phyloP scores from a whole-genome alignment of 192 early-diverging fungal species.

The Backusella macrospora region DNA sequence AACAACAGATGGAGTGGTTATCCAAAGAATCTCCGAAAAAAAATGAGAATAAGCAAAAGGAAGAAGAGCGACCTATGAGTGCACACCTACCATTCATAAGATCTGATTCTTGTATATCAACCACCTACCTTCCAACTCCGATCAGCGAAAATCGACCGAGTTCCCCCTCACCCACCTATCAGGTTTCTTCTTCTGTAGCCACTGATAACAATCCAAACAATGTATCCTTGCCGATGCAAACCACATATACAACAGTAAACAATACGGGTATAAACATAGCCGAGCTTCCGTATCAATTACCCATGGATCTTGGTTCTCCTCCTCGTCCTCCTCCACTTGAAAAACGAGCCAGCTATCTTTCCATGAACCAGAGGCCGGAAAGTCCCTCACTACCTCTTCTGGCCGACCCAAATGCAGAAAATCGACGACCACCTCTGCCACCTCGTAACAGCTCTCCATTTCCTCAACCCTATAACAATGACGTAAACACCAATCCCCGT shows the following conservation, averaged over 20 bases:
- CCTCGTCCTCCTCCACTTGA: background rate
- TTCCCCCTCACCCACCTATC: slow-evolving; percentile 8
- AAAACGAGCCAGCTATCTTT: background rate
- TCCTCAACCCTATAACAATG: too few relatives aligned
- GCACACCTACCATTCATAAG: background rate
- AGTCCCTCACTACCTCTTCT: background rate
- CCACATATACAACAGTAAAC: background rate
- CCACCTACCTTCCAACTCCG: background rate
- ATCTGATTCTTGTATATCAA: background rate
- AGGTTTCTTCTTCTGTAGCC: background rate
- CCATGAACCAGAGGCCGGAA: background rate
- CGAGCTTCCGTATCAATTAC: background rate
- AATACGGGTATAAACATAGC: background rate
- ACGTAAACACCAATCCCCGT: background rate
- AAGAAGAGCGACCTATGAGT: background rate
- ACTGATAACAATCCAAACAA: background rate
- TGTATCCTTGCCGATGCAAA: background rate
- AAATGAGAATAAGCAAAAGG: background rate
- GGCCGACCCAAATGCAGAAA: too few relatives aligned
- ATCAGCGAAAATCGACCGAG: background rate
- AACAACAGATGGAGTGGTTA: background rate
- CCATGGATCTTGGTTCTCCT: background rate
- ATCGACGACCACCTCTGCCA: background rate
- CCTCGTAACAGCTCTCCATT: background rate
- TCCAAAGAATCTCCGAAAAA: background rate